These are phyloP conservation scores for Tubosaeta sp. DNA, from an alignment of 768 basidiomycete species.

Conservation along the genomic window DNA sequence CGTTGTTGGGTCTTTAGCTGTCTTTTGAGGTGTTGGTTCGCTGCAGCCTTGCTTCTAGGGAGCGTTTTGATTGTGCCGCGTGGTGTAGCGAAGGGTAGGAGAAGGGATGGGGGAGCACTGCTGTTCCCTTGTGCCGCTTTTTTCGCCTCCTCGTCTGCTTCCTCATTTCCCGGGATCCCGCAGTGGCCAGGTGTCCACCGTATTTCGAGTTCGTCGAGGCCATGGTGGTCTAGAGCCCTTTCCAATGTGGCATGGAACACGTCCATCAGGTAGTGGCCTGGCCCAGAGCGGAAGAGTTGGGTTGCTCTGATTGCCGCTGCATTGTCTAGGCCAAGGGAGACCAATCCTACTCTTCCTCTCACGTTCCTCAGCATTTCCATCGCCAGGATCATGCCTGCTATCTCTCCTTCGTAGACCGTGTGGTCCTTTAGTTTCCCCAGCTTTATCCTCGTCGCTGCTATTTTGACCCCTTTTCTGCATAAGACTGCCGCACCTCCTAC, in stretches of 20 bases:
- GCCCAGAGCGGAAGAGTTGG: too few species aligned
- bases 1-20: too few species aligned
- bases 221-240: too few species aligned
- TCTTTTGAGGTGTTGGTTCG: not conserved
- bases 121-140: not conserved
- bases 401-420: not conserved
- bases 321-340: not conserved
- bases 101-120: not conserved
- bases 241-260: too few species aligned
- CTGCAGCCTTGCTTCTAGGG: not conserved
- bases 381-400: not conserved
- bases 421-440: not conserved
- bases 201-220: not conserved
- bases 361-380: not conserved
- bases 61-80: not conserved
- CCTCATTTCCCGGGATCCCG: not conserved
- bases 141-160: not conserved
- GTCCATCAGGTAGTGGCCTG: too few species aligned
- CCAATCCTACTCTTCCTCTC: not conserved
- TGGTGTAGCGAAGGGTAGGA: not conserved
- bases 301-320: not conserved
- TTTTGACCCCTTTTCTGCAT: too few species aligned
- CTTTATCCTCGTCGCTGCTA: too few species aligned
- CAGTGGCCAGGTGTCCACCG: not conserved
- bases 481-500: too few species aligned